Conservation (phyloP, 176 grass and related monocot genomes). For the Secale cereale region DNA sequence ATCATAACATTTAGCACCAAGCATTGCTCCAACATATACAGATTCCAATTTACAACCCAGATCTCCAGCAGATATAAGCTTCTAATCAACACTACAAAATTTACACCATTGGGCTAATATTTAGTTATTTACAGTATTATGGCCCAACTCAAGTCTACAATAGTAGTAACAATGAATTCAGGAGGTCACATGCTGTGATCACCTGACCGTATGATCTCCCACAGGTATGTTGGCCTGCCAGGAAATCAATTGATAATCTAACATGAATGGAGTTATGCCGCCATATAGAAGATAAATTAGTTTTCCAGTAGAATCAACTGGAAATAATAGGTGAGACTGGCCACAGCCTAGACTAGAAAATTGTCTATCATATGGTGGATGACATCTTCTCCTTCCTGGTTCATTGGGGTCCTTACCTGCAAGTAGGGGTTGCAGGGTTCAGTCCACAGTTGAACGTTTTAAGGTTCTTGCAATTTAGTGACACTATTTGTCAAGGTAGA, state of each 20-base stretch:
- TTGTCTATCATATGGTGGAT: slow-evolving; percentile 95
- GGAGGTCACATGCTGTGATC: not conserved
- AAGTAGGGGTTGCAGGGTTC: not conserved
- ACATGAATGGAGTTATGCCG: not conserved
- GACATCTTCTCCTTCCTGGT: slow-evolving; percentile 81
- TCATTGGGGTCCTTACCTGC: slow-evolving; percentile 74
- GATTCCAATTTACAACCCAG: not conserved
- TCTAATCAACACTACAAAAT: not conserved
- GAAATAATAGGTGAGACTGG: not conserved
- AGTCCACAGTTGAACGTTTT: not conserved
- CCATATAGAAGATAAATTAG: not conserved
- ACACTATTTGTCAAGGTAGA: not conserved
- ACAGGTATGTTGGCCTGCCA: not conserved
- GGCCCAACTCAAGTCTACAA: not conserved
- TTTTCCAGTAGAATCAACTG: not conserved
- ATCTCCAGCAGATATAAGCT: not conserved
- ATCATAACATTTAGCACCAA: not conserved
- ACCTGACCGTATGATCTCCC: not conserved
- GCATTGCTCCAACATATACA: not conserved
- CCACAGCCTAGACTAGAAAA: slow-evolving; percentile 56
- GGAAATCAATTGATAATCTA: slow-evolving; percentile 3
- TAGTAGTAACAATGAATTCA: not conserved
- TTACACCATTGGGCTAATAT: not conserved
- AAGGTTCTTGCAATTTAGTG: not conserved
- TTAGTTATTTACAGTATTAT: slow-evolving; percentile 3